These are phyloP conservation scores for Mortierella alpina DNA, from an alignment of 192 early-diverging fungal species.

Conservation along the genomic window DNA sequence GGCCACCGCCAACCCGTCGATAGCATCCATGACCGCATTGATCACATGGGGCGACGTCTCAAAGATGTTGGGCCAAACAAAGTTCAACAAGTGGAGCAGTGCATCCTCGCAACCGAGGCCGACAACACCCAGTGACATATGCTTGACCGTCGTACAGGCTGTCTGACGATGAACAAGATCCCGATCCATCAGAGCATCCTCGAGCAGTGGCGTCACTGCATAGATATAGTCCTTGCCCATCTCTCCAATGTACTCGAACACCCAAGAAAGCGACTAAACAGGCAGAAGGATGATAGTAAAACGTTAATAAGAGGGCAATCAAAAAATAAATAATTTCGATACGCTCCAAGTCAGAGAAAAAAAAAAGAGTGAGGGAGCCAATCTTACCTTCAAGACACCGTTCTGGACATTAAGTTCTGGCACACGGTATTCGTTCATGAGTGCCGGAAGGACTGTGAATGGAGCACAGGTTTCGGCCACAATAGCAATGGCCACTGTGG, in stretches of 20 bases:
- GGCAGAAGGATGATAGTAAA: background rate
- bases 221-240: slow-evolving; percentile 99
- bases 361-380: background rate
- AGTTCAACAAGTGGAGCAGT: slow-evolving; percentile 93
- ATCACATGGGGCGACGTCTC: slow-evolving; percentile 97
- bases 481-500: slow-evolving; percentile 93
- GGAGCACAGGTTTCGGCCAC: slow-evolving; percentile 95
- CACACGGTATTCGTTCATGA: slow-evolving; percentile 99
- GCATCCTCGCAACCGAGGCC: slow-evolving; percentile 95
- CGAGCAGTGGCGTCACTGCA: slow-evolving; percentile 93
- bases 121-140: slow-evolving; percentile 93
- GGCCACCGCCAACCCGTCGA: slow-evolving; percentile 92
- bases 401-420: slow-evolving; percentile 99
- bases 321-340: background rate
- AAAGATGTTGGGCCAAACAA: slow-evolving; percentile 99
- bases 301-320: background rate
- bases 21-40: slow-evolving; percentile 96
- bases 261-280: slow-evolving; percentile 79
- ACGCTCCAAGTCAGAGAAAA: no score
- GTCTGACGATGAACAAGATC: slow-evolving; percentile 99
- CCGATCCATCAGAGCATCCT: slow-evolving; percentile 97
- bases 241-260: slow-evolving; percentile 99
- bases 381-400: slow-evolving; percentile 87
- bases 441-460: slow-evolving; percentile 96
- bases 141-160: slow-evolving; percentile 94